These are phyloP conservation scores for Solanum lycopersicoides DNA, from an alignment of 257 asterid species.

Conservation along the genomic window DNA sequence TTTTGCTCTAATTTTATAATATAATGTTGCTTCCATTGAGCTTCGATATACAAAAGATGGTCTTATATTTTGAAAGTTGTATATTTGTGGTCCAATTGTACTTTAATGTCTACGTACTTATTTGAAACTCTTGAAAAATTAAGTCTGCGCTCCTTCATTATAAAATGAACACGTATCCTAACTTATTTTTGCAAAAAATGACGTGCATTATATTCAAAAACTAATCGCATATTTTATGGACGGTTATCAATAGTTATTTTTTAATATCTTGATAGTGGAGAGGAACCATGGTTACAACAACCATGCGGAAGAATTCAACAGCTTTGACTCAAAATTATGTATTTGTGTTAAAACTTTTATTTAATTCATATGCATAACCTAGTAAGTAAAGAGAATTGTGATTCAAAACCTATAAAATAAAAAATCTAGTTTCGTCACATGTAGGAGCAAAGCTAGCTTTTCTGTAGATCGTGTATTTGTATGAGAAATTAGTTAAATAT, in stretches of 20 bases:
- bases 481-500: no score
- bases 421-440: neutral
- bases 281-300: neutral
- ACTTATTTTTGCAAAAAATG: neutral
- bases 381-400: neutral
- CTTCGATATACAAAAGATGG: neutral
- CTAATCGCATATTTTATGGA: neutral
- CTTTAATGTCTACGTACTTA: neutral
- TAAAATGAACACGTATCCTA: neutral
- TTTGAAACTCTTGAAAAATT: neutral
- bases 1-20: neutral
- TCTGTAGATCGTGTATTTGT: rapidly evolving
- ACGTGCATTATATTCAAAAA: neutral
- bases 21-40: neutral
- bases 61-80: neutral
- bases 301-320: neutral
- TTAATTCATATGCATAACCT: neutral
- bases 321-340: neutral
- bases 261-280: neutral
- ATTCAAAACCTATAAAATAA: neutral
- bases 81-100: neutral
- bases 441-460: no score
- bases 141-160: neutral
- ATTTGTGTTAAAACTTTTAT: no score
- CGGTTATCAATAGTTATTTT: neutral